Evolutionary conservation across 805 yeast genomes (phyloP), one percentile per base, ranked within the genome.

Genomic region (Wickerhamomyces strasburgensis): DNA sequence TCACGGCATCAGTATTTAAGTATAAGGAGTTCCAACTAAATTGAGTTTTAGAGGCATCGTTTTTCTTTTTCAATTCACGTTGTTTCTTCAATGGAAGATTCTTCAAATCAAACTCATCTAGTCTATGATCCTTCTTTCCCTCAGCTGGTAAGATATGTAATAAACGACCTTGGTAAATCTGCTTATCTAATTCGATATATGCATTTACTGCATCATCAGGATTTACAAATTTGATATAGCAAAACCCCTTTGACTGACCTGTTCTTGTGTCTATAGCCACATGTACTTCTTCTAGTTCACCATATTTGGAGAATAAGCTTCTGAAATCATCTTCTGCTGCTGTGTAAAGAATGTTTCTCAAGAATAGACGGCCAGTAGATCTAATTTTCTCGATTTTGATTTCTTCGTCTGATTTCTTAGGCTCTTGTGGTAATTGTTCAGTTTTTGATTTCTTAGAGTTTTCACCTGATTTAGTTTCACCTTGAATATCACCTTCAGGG

Each of bases 1-100:
- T 67, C 10, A 93, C 95, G 1, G 98, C 95, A 64, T 90, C 97
- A 38, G 70, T 78, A 56, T 84, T 90, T 82, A 93, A 77, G 55
- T 78, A 93, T 26, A 93, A 70, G 0, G 98, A 86, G 56, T 89
- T 93, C 98, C 98, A 93, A 51, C 89, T 79, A 61, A 93, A 93
- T 51, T 87, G 90, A 34, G 79, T 74, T 57, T 82, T 85, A 1
- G 93, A 64, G 1, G 98, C 98, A 52, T 80, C 84, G 23, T 79
- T 81, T 56, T 86, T 87, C 50, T 82, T 78, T 59, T 82, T 85
- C 53, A 93, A 64, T 53, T 87, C 95, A 40, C 77, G 72, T 62
- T 89, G 98, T 51, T 89, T 89, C 61, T 93, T 93, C 49, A 93
- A 67, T 5, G 98, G 98, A 61, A 93, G 66, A 58, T 90, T 88